phyloP scores from a whole-genome alignment of 345 rosid species.

The Anastatica hierochuntica region DNA sequence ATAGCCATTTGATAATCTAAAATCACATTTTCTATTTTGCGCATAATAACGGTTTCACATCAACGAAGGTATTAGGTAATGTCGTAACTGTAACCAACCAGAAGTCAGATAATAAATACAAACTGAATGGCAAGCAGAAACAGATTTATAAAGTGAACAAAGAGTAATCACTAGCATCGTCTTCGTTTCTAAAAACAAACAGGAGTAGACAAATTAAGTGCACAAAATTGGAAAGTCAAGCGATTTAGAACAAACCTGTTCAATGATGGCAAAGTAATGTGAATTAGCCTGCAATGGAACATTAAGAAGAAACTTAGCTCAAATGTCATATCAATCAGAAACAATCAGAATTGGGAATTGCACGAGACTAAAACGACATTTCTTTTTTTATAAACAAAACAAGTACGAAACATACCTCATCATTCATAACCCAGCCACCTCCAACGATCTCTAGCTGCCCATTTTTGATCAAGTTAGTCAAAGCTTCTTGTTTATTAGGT shows the following conservation, averaged over 20 bases:
- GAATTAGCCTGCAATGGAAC: slow-evolving; percentile 86
- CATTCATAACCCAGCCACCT: slow-evolving; percentile 99
- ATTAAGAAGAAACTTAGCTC: slow-evolving; percentile 16
- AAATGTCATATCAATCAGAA: slow-evolving; percentile 3
- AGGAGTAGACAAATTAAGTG: neutral
- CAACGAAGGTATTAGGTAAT: neutral
- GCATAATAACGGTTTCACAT: neutral
- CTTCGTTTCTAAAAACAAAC: neutral
- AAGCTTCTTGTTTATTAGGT: slow-evolving; percentile 50
- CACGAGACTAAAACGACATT: neutral
- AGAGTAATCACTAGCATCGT: slow-evolving; percentile 2
- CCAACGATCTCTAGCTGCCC: slow-evolving; percentile 98
- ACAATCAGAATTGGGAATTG: too few species aligned
- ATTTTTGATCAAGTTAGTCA: slow-evolving; percentile 60
- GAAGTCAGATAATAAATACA: neutral
- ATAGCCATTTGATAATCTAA: slow-evolving; percentile 1
- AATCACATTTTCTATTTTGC: neutral
- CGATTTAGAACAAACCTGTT: slow-evolving; percentile 47
- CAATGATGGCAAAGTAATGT: slow-evolving; percentile 88
- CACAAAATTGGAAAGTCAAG: neutral
- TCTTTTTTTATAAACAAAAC: too few species aligned
- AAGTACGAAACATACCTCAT: slow-evolving; percentile 54
- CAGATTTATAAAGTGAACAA: neutral
- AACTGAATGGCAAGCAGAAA: neutral
- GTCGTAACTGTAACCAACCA: slow-evolving; percentile 5